Evolutionary conservation across 169 alveolate species (phyloP), one percentile per base, ranked within the genome.

Genomic region (Plasmodium billcollinsi): DNA sequence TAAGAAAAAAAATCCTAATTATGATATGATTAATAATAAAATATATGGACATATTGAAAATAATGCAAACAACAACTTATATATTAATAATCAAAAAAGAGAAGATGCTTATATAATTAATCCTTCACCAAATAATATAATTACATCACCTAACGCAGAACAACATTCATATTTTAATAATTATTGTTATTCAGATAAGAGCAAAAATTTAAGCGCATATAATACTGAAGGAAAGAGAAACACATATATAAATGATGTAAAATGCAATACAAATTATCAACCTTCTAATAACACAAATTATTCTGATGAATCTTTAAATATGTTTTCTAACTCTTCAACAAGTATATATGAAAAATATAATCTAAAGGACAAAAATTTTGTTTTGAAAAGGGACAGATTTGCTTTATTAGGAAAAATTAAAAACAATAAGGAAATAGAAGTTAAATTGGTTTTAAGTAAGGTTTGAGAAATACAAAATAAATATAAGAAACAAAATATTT

Each of bases 391-490:
- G n/a, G 89, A 76, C 15, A 18, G 89, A 12, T 76, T 49, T 76
- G 65, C 89, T 29, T 59, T 76, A 29, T 59, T 76, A 21, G 89
- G 89, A 3, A 49, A 73, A 47, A 76, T 76, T 65, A 76, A 76
- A 69, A 65, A 65, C 33, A 76, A 76, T 56, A 76, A 76, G 47
- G 89, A 76, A 18, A 66, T 76, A 15, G 75, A 76, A 56, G 89
- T 76, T 14, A 54, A 59, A 24, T 75, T 76, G 15, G 73, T 76
- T 20, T 21, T 76, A 70, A 76, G 65, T 62, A 76, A 76, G 26
- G 89, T 52, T n/a, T 76, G 45, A 65, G 20, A 11, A 29, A 73
- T 18, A 56, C n/a, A 56, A 73, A 73, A 71, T 18, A 71, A 49
- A 49, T 45, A 24, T 45, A 71, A 71, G 39, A 21, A 39, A 45